These are phyloP conservation scores for Keithomyces neogunnii DNA, from an alignment of 2,329 filamentous ascomycete species.

Conservation along the genomic window DNA sequence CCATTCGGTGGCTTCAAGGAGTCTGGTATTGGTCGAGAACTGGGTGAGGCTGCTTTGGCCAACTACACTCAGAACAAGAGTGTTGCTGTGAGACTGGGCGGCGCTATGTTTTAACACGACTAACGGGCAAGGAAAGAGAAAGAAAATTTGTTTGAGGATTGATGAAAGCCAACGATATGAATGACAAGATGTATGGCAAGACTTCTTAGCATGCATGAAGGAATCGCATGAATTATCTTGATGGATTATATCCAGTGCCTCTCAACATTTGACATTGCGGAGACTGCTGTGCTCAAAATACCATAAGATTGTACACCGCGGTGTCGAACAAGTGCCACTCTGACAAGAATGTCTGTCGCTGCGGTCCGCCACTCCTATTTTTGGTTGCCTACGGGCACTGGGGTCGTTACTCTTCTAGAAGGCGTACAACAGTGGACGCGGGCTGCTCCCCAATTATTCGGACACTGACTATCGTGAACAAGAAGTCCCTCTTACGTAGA, in stretches of 20 bases:
- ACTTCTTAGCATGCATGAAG: neutral
- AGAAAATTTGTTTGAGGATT: neutral
- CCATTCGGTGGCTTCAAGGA: constrained; percentile 72
- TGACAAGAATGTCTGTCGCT: too few relatives aligned
- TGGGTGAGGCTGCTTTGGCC: constrained; percentile 57
- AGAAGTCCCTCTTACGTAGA: too few relatives aligned
- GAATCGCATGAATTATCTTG: neutral
- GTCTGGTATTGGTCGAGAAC: constrained; percentile 68
- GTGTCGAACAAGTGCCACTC: too few relatives aligned
- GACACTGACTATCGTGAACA: too few relatives aligned
- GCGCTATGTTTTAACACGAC: constrained; percentile 13
- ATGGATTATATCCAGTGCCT: too few relatives aligned
- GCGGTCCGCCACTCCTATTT: too few relatives aligned
- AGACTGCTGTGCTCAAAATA: neutral
- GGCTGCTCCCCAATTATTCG: too few relatives aligned
- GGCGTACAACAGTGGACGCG: too few relatives aligned
- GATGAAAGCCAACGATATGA: neutral
- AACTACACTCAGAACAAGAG: constrained; percentile 65
- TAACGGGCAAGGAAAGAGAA: neutral
- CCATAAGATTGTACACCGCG: too few relatives aligned
- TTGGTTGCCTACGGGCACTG: too few relatives aligned
- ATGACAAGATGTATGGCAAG: neutral
- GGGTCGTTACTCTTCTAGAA: too few relatives aligned
- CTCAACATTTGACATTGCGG: neutral
- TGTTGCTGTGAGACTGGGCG: constrained; percentile 39